Evolutionary conservation across 176 grass and related monocot genomes (phyloP), one percentile per base, ranked within the genome.

Genomic region (Musa acuminata): DNA sequence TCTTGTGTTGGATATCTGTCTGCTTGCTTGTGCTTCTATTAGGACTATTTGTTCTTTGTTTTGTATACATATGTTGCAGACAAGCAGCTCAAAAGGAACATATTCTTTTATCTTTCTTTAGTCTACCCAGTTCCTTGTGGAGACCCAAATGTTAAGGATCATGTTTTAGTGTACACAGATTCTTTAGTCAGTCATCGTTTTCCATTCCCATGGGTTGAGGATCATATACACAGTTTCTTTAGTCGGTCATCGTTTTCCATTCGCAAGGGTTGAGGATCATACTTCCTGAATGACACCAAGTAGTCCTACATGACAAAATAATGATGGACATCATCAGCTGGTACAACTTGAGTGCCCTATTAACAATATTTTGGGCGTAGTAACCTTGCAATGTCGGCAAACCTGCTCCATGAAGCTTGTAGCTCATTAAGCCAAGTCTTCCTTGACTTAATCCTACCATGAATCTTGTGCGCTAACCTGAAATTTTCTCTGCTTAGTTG

Each of bases 401-500:
- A 6, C 35, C 35, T 43, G 35, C 4, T 43, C 35, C 35, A 43
- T 43, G 35, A 43, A 43, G 35, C 35, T 43, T 43, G 35, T 43
- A 6, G 35, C 4, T 43, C 35, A 43, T 43, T 6, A 0, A 43
- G 35, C 35, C 35, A 43, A 43, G 35, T 43, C 35, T 43, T 6
- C 35, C 35, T 43, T 3, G 3, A 43, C 35, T 43, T 6, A 43
- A 43, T 43, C 35, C 4, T 6, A 43, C 35, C 4, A 43, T 43
- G 35, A 43, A 43, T 43, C 35, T 43, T 6, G 35, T 6, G 4
- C 4, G 4, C 35, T 43, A 43, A 43, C 35, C 35, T 43, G 35
- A 43, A 43, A 69, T 49, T 69, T 27, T 29, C 48, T 17, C 49
- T 62, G 49, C 23, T 81, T 11, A 17, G 55, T 80, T 72, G 24